Conservation (phyloP, 73 alveolate species). For the Paramecium pentaurelia region DNA sequence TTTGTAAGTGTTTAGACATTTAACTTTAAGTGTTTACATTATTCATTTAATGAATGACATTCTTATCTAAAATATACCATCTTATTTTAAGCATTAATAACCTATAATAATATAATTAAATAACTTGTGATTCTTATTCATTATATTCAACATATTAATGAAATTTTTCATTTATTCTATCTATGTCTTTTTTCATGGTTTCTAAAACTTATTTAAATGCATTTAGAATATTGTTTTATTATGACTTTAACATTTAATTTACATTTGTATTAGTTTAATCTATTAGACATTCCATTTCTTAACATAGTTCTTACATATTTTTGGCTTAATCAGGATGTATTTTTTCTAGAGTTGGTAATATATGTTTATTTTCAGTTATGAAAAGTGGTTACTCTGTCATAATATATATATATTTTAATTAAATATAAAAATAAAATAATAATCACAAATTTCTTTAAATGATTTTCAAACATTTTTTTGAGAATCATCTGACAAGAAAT, state of each 20-base stretch:
- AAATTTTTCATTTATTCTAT: background rate
- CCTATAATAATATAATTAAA: background rate
- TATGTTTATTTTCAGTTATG: slow-evolving; percentile 1
- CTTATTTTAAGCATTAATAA: background rate
- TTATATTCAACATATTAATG: background rate
- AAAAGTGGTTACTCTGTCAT: background rate
- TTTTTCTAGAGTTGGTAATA: background rate
- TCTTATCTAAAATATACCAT: slow-evolving; percentile 6
- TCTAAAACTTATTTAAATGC: slow-evolving; percentile 14
- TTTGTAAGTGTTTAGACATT: background rate
- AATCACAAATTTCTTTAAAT: background rate
- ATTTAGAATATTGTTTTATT: background rate
- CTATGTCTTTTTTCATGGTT: background rate
- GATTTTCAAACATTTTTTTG: background rate
- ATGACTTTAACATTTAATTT: background rate
- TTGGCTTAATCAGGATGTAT: background rate
- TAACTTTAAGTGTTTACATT: background rate
- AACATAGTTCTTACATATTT: background rate
- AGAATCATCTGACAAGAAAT: background rate
- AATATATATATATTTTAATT: background rate
- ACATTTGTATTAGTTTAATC: background rate
- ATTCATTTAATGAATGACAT: background rate
- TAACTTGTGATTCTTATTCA: background rate
- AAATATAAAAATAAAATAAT: background rate
- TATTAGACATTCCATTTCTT: slow-evolving; percentile 23